Base-by-base conservation (phyloP, 2,329 filamentous ascomycete species). In the Alternaria infectoria region DNA sequence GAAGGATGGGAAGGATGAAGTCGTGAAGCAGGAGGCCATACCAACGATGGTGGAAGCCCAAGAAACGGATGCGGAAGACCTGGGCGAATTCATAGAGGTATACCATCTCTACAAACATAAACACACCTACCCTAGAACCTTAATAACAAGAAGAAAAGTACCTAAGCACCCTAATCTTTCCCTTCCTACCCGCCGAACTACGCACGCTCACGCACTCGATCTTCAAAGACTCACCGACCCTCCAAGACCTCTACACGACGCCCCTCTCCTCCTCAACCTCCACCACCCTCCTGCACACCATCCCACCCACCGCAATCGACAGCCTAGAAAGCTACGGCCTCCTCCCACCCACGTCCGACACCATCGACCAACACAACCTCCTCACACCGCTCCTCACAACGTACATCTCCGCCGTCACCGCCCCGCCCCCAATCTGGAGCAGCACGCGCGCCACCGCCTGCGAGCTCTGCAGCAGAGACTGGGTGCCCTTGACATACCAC, bases 401-500 rank as follows among this genome's bases (percentile, higher is more conserved):
- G 1, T 96, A 93, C 79, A 81, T 93, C 12, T 76, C 81, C 0
- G 76, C 84, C 1, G 81, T 86, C 9, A 88, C 86, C 1, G 83
- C 88, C 0, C 81, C 90, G 0, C 92, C 92, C 0, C 90, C 91
- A 0, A 83, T 88, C 8, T 90, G 90, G 72, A 81, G 82, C 1
- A 81, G 84, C 0, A 91, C 90, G 2, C 85, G 87, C 23, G 85
- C 79, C 1, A 47, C 68, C 0, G 71, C 67, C 6, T 97, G 93
- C 79, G 93, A 97, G 81, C 86, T 96, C 23, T 96, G 93, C 77
- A 86, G 84, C 2, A 85, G 93, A 1, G 87, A 88, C 65, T 93
- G 91, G 88, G 87, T 96, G 21, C 88, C 88, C 9, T 80, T 96
- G 64, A 92, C 90, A 1, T 96, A 96, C 76, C 93, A 97, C 75